Base-by-base conservation (phyloP, 306 rosid genomes). In the Quercus alba region DNA sequence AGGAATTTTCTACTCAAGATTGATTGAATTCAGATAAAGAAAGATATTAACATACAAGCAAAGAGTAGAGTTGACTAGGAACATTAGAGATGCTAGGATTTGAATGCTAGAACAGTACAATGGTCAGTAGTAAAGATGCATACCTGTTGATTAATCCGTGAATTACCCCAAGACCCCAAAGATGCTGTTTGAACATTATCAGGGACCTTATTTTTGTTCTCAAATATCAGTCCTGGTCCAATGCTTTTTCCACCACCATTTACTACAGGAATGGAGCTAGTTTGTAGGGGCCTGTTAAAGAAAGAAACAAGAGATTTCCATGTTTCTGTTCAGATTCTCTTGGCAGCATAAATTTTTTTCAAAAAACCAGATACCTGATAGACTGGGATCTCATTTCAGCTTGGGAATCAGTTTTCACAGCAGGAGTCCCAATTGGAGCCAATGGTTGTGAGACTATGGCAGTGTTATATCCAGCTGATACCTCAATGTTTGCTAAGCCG, bases 371-470 rank as follows among this genome's bases (percentile, higher is more conserved):
- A 51, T 84, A 91, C 98, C 97, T 90, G 83, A 81, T 86, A 8
- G 87, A 74, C 73, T 90, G 95, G 63, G 94, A 87, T 79, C 92
- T 88, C 76, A 81, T 56, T 76, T 93, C 93, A 64, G 90, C 55
- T 74, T 91, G 94, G 25, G 83, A 63, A 71, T 91, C 98, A 84
- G 83, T 78, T 89, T 90, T 94, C 90, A 93, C 76, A 82, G 97
- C 88, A 77, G 97, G 94, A 17, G 97, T 91, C 70, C 99, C 97
- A 78, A 95, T 93, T 72, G 99, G 97, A 86, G 97, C 95, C 80
- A 94, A 82, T 21, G 86, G 88, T 81, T 90, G 97, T 78, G 95
- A 85, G 78, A 77, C 41, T 7, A 74, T 23, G 80, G 82, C 80
- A 72, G 94, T 74, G 81, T 84, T 92, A 86, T 85, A 85, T 80